A percentile compares a stretch with the other conserved stretches of the same genome.
phyloP scores from a whole-genome alignment of 257 asterid genomes.

The Sherardia arvensis region DNA sequence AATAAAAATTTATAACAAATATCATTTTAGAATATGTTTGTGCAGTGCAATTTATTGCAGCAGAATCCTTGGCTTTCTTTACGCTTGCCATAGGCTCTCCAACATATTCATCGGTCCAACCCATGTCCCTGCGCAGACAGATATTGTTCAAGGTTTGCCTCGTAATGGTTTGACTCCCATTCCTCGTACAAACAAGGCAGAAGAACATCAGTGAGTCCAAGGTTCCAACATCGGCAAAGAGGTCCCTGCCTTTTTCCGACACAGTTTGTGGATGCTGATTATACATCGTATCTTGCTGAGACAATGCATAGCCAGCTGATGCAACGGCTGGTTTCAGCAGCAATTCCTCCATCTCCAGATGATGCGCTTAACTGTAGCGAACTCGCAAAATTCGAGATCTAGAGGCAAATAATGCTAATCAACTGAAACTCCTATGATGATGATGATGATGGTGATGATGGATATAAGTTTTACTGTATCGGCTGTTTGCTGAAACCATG shows the following conservation, averaged over 20 bases:
- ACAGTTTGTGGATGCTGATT: not conserved
- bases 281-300: conserved; percentile 14
- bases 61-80: too few species aligned
- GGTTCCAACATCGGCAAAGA: conserved; percentile 51
- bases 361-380: not conserved
- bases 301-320: conserved; percentile 12
- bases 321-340: too few species aligned
- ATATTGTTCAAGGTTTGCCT: too few species aligned
- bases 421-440: not conserved
- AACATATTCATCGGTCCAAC: too few species aligned
- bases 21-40: too few species aligned
- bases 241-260: conserved; percentile 57
- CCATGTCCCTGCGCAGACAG: too few species aligned
- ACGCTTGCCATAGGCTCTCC: too few species aligned
- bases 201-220: conserved; percentile 20
- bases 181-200: conserved; percentile 69
- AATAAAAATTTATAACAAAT: too few species aligned
- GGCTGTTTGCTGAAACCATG: conserved; percentile 14
- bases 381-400: too few species aligned
- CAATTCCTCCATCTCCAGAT: not conserved
- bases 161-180: too few species aligned
- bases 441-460: too few species aligned
- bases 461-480: not conserved
- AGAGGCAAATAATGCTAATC: not conserved
- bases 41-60: too few species aligned